These are phyloP conservation scores for Talaromyces proteolyticus DNA, from an alignment of 495 filamentous ascomycete species.

Conservation along the genomic window DNA sequence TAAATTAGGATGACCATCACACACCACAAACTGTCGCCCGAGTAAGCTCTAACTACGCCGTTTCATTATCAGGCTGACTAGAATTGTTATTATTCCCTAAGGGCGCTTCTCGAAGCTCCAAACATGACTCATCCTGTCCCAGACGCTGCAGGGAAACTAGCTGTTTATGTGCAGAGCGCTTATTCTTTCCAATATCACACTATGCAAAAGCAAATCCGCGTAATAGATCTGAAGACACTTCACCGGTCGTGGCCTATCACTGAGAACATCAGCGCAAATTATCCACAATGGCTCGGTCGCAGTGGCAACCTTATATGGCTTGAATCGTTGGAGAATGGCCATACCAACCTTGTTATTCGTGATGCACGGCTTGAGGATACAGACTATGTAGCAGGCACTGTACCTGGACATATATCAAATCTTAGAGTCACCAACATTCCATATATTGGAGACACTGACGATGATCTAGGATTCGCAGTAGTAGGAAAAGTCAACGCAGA, in stretches of 20 bases:
- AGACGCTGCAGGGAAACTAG: conserved; percentile 61
- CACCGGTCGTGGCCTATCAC: conserved; percentile 56
- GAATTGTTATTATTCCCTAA: conserved; percentile 12
- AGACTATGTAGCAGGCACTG: conserved; percentile 55
- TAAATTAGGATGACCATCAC: conserved; percentile 53
- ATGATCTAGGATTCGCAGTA: conserved; percentile 62
- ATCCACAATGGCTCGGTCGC: conserved; percentile 70
- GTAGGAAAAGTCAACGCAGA: conserved; percentile 51
- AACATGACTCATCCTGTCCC: conserved; percentile 73
- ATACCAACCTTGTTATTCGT: conserved; percentile 55
- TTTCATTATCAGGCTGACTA: neutral
- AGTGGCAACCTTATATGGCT: conserved; percentile 60
- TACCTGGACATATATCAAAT: conserved; percentile 64
- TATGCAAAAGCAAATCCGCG: conserved; percentile 65
- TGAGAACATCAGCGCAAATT: conserved; percentile 54
- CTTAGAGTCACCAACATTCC: conserved; percentile 61
- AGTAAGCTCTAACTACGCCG: conserved; percentile 32
- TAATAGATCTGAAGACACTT: conserved; percentile 66
- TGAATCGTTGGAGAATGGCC: conserved; percentile 54
- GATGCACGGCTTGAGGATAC: conserved; percentile 48
- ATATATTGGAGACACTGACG: conserved; percentile 19
- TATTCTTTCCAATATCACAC: conserved; percentile 81
- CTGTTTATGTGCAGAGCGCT: conserved; percentile 65
- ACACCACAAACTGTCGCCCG: conserved; percentile 65
- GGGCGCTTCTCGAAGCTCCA: conserved; percentile 76